Evolutionary conservation across 2,329 filamentous ascomycete species (phyloP), one percentile per base, ranked within the genome.

Genomic region (Exophiala mesophila): DNA sequence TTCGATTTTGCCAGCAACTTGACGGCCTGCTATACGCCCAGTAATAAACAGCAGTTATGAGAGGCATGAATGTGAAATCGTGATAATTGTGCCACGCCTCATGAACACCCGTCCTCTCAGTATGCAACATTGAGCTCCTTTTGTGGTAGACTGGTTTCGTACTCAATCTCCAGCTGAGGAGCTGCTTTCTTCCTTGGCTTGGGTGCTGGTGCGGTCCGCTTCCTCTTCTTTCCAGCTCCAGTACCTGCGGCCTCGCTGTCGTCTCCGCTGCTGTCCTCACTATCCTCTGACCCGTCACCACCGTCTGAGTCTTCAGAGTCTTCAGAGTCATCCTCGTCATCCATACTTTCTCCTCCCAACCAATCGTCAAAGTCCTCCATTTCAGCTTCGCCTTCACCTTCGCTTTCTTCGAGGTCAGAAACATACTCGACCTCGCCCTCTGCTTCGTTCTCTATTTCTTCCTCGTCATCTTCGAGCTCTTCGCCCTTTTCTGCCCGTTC

Each of bases 321-420:
- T n/a, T n/a, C n/a, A n/a, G n/a, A n/a, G 12, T 79, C 68, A n/a
- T 53, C 57, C 67, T 3, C 68, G 26, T 70, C 71, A 37, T 72
- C 73, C 1, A 65, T 72, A 46, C 75, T 78, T 44, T 76, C 84
- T 48, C 80, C 87, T 55, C 83, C 88, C 36, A 96, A 73, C 90
- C 90, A 97, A 60, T 97, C 90, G 65, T 97, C 86, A 40, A 97
- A 95, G 62, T 97, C 90, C 65, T 96, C 87, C 37, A 97, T 77
- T 15, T 87, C 69, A 54, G 78, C 76, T 47, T 77, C 70, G 41
- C 72, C 65, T 32, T 88, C 85, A 44, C 87, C 84, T 47, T 89
- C 85, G 53, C 84, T 85, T 60, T 86, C 88, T 34, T 89, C 89
- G 43, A 94, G 69, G 63, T 96, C 92, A 59, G 85, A 90, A 45